Evolutionary conservation across 2,329 filamentous ascomycete species (phyloP), one percentile per base, ranked within the genome.

Genomic region (Beauveria bassiana): DNA sequence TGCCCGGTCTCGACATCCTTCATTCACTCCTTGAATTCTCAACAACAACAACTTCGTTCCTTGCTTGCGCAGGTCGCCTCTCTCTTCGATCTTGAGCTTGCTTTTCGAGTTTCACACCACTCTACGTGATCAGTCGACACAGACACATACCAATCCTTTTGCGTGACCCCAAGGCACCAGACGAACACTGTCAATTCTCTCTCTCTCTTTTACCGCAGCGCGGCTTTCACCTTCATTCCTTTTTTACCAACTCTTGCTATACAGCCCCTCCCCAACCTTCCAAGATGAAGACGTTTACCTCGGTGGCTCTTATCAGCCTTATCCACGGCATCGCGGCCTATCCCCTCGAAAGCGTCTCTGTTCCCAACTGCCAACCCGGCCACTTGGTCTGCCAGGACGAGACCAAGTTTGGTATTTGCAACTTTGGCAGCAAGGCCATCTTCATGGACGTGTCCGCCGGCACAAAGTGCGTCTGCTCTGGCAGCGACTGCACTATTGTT

Each of bases 51-150:
- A 53, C 38, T 31, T 20, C 58, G 10, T 45, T 53, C 40, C 31
- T 60, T 53, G 58, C 42, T 60, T 53, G 58, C 58, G 58, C 58
- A 60, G 58, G 58, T 60, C 58, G 58, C 58, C 49, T 60, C 58
- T 46, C 49, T 59, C 47, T 52, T 53, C 50, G 34, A 45, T 53
- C 40, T 26, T 28, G 18, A 53, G 38, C 57, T 49, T 59, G 56
- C 46, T 45, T 42, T 18, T 18, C 9, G 47, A 53, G 58, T 53
- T 54, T 26, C 49, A 59, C 34, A 59, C 47, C 47, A n/a, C 42
- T 18, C 42, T n/a, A 43, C 54, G 26, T 57, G 38, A 57, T 38
- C 45, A 57, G 45, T 50, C 55, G 31, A 22, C 22, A 22, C 22
- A 22, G 22, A 40, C 9, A 45, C 47, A 52, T 31, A 59, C 40